These are phyloP conservation scores for Paradendryphiella salina DNA, from an alignment of 2,329 filamentous ascomycete genomes.

Conservation along the genomic window DNA sequence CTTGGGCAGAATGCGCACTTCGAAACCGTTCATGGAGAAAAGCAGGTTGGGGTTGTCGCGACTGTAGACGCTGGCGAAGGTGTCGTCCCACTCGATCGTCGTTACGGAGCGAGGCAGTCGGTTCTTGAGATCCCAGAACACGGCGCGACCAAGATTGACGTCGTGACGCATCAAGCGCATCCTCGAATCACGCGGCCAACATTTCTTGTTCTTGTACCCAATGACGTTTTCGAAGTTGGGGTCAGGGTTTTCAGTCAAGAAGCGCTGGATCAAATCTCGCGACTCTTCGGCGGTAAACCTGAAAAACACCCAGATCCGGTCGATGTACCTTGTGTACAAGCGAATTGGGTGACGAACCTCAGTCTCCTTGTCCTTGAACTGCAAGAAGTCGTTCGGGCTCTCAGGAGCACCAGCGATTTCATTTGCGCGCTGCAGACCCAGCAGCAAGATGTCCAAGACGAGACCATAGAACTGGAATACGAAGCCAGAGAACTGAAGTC, in stretches of 20 bases:
- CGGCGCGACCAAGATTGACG: slow-evolving; percentile 93
- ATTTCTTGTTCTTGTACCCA: slow-evolving; percentile 98
- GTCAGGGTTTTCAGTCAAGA: slow-evolving; percentile 96
- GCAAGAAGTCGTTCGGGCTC: slow-evolving; percentile 94
- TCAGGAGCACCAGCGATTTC: slow-evolving; percentile 95
- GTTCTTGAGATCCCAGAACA: slow-evolving; percentile 99
- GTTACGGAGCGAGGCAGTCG: slow-evolving; percentile 90
- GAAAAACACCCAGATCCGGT: slow-evolving; percentile 98
- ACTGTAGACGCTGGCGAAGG: slow-evolving; percentile 97
- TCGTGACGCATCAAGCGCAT: slow-evolving; percentile 99
- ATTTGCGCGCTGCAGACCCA: slow-evolving; percentile 93
- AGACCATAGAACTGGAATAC: slow-evolving; percentile 99
- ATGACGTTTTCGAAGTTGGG: slow-evolving; percentile 99
- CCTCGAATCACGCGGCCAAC: slow-evolving; percentile 94
- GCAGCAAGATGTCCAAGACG: slow-evolving; percentile 87
- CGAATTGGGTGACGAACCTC: slow-evolving; percentile 94
- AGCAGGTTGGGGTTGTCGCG: slow-evolving; percentile 95
- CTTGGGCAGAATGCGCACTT: slow-evolving; percentile 95
- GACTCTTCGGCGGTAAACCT: slow-evolving; percentile 93
- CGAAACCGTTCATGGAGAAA: slow-evolving; percentile 97
- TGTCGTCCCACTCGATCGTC: slow-evolving; percentile 98
- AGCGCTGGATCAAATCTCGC: slow-evolving; percentile 92
- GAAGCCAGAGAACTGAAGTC: slow-evolving; percentile 95
- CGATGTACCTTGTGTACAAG: slow-evolving; percentile 96
- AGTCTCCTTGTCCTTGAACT: slow-evolving; percentile 90